phyloP scores from a whole-genome alignment of 768 basidiomycete species.

The Boletus speciosus region DNA sequence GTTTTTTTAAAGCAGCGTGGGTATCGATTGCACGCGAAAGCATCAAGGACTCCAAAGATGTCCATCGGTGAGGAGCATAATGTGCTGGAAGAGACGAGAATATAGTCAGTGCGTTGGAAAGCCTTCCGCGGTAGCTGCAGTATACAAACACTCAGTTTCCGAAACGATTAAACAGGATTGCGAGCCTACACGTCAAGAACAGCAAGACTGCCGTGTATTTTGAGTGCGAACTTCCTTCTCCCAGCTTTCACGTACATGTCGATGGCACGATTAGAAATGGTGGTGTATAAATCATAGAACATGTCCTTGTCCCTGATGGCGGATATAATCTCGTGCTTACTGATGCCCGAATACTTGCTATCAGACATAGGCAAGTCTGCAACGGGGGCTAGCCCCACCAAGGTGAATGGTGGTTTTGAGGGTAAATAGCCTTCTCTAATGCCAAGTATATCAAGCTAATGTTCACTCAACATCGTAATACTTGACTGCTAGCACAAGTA shows the following conservation, averaged over 20 bases:
- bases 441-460: constrained; percentile 83
- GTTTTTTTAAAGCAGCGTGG: constrained; percentile 52
- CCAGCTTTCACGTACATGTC: constrained; percentile 82
- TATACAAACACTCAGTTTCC: constrained; percentile 8
- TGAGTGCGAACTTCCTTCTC: constrained; percentile 80
- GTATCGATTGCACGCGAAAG: constrained; percentile 70
- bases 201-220: constrained; percentile 81
- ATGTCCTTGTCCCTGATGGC: constrained; percentile 51
- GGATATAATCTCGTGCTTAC: constrained; percentile 55
- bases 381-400: constrained; percentile 32
- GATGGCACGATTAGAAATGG: constrained; percentile 75
- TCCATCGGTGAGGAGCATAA: constrained; percentile 80
- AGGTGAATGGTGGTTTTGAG: constrained; percentile 65
- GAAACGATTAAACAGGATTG: not conserved
- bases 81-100: constrained; percentile 83
- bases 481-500: not conserved
- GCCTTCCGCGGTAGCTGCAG: constrained; percentile 62
- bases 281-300: constrained; percentile 79
- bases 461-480: not conserved
- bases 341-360: constrained; percentile 40
- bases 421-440: constrained; percentile 73
- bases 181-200: constrained; percentile 82
- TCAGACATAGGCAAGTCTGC: constrained; percentile 18
- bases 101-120: constrained; percentile 60
- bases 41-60: constrained; percentile 75